Percentiles rank a stretch among this genome's conserved stretches.
These are phyloP conservation scores for Trichomonascaceae sp. DNA, from an alignment of 1,139 yeast species.

Conservation along the genomic window DNA sequence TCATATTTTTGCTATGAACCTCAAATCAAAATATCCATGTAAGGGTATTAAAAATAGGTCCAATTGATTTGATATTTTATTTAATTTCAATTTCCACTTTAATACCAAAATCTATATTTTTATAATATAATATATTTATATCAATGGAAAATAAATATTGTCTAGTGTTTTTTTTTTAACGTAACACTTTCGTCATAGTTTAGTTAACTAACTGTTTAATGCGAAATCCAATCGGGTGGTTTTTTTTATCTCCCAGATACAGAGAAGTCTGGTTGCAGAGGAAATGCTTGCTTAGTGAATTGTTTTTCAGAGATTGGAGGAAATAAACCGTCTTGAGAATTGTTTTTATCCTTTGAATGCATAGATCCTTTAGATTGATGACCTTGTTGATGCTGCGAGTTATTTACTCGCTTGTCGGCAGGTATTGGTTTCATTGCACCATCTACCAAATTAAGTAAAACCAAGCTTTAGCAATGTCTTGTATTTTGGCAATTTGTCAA, in stretches of 20 bases:
- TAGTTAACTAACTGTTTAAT: neutral
- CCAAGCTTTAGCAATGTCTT: too few species aligned
- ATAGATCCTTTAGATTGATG: neutral
- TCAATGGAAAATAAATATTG: neutral
- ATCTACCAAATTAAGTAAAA: neutral
- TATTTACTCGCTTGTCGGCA: neutral
- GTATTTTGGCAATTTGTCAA: too few species aligned
- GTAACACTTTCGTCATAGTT: too few species aligned
- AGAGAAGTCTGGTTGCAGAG: conserved; percentile 24
- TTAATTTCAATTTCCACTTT: neutral
- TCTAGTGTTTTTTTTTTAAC: too few species aligned
- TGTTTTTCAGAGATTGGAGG: conserved; percentile 22
- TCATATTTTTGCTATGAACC: neutral
- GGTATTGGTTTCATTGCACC: neutral
- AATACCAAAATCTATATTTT: neutral
- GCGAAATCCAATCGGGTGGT: neutral
- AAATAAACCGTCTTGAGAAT: conserved; percentile 11
- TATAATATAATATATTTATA: too few species aligned
- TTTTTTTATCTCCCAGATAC: neutral
- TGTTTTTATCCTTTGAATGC: neutral
- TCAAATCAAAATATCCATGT: neutral
- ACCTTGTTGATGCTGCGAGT: neutral
- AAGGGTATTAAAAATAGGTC: too few species aligned
- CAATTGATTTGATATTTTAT: too few species aligned
- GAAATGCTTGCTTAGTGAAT: conserved; percentile 21